phyloP scores from a whole-genome alignment of 208 protist species.

The Acanthamoeba castellanii region DNA sequence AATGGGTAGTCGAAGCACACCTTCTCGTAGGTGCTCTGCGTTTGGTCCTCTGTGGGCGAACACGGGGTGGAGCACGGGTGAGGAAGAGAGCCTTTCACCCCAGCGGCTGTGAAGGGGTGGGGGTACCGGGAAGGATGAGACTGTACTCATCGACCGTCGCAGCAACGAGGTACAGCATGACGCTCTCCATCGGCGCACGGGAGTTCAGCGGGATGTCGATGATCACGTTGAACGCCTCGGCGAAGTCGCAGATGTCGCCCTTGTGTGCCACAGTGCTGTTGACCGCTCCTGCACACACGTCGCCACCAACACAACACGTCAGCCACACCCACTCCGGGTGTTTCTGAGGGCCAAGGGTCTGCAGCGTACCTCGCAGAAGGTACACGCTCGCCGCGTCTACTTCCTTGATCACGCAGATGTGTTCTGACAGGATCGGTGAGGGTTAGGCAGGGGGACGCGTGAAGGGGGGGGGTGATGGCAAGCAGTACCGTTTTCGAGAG shows the following conservation, averaged over 20 bases:
- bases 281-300: background rate
- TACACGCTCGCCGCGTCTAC: background rate
- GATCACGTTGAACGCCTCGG: constrained; percentile 5
- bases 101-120: background rate
- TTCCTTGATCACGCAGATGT: constrained; percentile 10
- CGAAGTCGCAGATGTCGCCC: background rate
- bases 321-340: background rate
- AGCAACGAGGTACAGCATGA: background rate
- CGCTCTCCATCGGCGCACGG: background rate
- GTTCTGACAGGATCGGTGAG: background rate
- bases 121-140: constrained; percentile 48
- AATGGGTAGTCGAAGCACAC: constrained; percentile 65
- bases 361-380: background rate
- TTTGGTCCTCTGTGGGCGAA: constrained; percentile 18
- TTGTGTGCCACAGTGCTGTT: background rate
- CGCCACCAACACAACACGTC: background rate
- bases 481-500: background rate
- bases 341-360: too few species aligned
- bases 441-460: too few species aligned
- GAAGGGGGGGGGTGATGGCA: too few species aligned
- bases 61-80: background rate
- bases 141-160: background rate
- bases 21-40: constrained; percentile 60
- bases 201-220: background rate
- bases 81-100: too few species aligned